These are phyloP conservation scores for Papilionanthe hybrid DNA, from an alignment of 116 monocot species.

Conservation along the genomic window DNA sequence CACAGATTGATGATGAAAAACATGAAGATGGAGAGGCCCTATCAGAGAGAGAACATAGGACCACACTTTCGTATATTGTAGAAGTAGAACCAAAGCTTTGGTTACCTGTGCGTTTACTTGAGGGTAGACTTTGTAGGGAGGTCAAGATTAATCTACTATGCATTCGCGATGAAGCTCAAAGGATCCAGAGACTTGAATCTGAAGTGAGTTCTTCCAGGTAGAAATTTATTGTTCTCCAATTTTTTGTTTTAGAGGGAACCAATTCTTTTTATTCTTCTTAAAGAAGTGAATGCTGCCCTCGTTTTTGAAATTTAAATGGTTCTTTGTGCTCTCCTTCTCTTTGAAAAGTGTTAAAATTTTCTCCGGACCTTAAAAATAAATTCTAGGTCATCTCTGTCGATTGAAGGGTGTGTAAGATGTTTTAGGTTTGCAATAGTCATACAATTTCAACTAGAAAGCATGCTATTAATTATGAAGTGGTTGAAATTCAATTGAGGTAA, in stretches of 20 bases:
- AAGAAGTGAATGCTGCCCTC: neutral
- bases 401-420: neutral
- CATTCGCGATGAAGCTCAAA: constrained; percentile 65
- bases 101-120: constrained; percentile 77
- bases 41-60: constrained; percentile 28
- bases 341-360: neutral
- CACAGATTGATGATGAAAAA: constrained; percentile 24
- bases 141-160: constrained; percentile 61
- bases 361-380: neutral
- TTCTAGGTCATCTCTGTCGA: neutral
- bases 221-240: neutral
- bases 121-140: constrained; percentile 76
- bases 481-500: no score
- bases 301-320: neutral
- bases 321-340: neutral
- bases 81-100: constrained; percentile 83
- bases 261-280: neutral
- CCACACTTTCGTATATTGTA: constrained; percentile 62
- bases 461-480: no score
- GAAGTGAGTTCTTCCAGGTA: neutral
- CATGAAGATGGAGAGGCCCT: constrained; percentile 14
- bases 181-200: constrained; percentile 25
- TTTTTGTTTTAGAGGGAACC: neutral
- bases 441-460: no score
- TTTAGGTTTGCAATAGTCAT: neutral